phyloP scores from a whole-genome alignment of 768 basidiomycete genomes.

The Cyclocybe aegerita region DNA sequence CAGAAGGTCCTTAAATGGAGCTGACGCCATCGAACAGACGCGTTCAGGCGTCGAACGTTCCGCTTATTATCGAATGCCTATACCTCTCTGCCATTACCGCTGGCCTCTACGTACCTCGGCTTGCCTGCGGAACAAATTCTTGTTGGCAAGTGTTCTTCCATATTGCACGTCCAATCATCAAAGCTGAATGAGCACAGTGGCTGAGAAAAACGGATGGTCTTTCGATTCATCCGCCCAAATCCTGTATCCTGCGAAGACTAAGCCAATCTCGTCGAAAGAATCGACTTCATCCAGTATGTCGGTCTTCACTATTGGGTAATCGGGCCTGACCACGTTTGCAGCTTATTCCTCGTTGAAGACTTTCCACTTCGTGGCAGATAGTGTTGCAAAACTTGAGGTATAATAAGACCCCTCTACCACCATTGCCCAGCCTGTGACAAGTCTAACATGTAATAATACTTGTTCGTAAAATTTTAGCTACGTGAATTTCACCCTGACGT shows the following conservation, averaged over 20 bases:
- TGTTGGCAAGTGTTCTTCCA: constrained; percentile 25
- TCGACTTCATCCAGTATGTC: constrained; percentile 10
- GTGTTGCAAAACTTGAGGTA: constrained; percentile 49
- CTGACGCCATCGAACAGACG: constrained; percentile 34
- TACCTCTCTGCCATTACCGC: constrained; percentile 52
- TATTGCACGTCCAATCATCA: not conserved
- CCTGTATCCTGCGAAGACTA: constrained; percentile 34
- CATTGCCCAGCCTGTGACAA: no score
- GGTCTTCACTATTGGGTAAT: no score
- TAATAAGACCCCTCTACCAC: constrained; percentile 2
- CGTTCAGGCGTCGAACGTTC: constrained; percentile 59
- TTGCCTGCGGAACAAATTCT: constrained; percentile 38
- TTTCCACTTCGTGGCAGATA: constrained; percentile 52
- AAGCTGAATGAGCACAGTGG: constrained; percentile 28
- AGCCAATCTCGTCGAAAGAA: not conserved
- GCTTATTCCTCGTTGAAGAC: constrained; percentile 46
- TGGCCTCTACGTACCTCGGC: constrained; percentile 60
- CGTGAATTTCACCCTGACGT: not conserved
- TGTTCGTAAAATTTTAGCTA: not conserved
- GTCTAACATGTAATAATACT: no score
- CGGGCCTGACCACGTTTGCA: constrained; percentile 6
- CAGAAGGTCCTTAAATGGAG: not conserved
- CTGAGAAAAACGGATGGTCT: constrained; percentile 46
- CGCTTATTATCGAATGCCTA: constrained; percentile 62
- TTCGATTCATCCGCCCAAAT: constrained; percentile 47